A percentile compares a stretch with the other conserved stretches of the same genome.
These are phyloP conservation scores for Asterella californica DNA, from an alignment of 225 moss, liverwort and hornwort species.

Conservation along the genomic window DNA sequence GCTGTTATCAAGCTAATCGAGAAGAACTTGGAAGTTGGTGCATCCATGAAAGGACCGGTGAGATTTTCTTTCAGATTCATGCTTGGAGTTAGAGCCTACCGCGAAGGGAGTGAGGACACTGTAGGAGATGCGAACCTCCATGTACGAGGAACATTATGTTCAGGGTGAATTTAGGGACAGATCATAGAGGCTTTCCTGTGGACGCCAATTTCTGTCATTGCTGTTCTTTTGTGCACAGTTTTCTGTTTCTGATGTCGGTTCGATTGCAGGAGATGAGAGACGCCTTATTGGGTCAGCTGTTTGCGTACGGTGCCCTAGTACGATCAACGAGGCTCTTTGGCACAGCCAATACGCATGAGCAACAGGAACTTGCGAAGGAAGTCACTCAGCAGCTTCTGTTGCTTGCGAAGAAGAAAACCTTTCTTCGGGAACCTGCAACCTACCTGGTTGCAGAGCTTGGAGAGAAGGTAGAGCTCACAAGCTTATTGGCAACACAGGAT, in stretches of 20 bases:
- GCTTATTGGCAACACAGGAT: background rate
- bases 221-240: background rate
- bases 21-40: slow-evolving; percentile 69
- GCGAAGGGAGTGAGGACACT: background rate
- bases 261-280: slow-evolving; percentile 70
- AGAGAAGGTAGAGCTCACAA: slow-evolving; percentile 49
- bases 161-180: background rate
- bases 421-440: slow-evolving; percentile 69
- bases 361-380: slow-evolving; percentile 61
- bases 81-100: background rate
- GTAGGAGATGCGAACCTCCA: background rate
- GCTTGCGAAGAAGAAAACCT: slow-evolving; percentile 71
- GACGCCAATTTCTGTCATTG: background rate
- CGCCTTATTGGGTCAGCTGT: slow-evolving; percentile 76
- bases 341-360: slow-evolving; percentile 38
- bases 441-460: slow-evolving; percentile 74
- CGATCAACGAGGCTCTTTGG: slow-evolving; percentile 53
- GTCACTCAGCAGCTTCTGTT: slow-evolving; percentile 62
- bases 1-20: slow-evolving; percentile 64
- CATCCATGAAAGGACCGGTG: slow-evolving; percentile 94
- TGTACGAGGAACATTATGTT: background rate
- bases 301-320: slow-evolving; percentile 81
- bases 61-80: background rate
- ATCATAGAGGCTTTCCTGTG: background rate
- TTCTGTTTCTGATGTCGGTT: background rate